Percentiles rank a stretch among this genome's conserved stretches.
Conservation (phyloP, 257 asterid species). For the Salvia miltiorrhiza region DNA sequence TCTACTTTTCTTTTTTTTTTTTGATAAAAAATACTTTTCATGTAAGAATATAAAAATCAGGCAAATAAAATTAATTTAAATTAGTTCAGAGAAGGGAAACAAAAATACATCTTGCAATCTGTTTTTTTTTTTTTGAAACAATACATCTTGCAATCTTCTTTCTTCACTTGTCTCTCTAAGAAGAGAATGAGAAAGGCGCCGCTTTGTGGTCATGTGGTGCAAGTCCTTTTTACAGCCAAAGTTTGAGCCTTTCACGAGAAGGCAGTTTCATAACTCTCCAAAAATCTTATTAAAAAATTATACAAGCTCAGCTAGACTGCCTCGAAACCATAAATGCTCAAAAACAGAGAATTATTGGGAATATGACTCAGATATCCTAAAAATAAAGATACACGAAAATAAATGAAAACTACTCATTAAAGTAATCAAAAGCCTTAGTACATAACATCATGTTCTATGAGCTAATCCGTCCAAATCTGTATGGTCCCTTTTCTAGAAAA, state of each 20-base stretch:
- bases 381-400: not conserved
- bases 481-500: not conserved
- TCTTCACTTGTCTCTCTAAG: too few relatives aligned
- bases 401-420: not conserved
- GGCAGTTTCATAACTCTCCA: not conserved
- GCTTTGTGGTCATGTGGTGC: too few relatives aligned
- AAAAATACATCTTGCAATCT: too few relatives aligned
- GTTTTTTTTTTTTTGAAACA: too few relatives aligned
- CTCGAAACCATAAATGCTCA: not conserved
- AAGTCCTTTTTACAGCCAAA: too few relatives aligned
- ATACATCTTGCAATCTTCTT: too few relatives aligned
- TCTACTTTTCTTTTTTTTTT: too few relatives aligned
- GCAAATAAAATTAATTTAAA: too few relatives aligned
- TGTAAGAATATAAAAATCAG: too few relatives aligned
- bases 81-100: too few relatives aligned
- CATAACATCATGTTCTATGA: not conserved
- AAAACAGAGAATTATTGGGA: not conserved
- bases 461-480: not conserved
- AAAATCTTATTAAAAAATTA: not conserved
- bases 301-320: not conserved
- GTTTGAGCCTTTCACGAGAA: not conserved
- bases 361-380: not conserved
- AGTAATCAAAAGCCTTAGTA: not conserved
- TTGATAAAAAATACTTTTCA: too few relatives aligned
- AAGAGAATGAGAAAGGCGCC: too few relatives aligned